phyloP scores from a whole-genome alignment of 78 protist genomes.

The Protostelium mycophagum region DNA sequence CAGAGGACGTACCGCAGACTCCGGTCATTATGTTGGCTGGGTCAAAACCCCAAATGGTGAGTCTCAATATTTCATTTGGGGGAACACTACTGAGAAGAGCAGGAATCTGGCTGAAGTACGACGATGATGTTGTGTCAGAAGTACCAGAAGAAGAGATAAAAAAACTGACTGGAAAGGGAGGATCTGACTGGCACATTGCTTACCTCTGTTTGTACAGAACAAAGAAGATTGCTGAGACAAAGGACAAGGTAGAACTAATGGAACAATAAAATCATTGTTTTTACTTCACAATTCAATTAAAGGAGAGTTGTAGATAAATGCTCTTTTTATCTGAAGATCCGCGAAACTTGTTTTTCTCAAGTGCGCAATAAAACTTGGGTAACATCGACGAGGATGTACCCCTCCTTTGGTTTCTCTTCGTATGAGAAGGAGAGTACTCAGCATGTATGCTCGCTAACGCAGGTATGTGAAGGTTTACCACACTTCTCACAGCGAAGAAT shows the following conservation, averaged over 20 bases:
- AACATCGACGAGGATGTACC: too few relatives aligned
- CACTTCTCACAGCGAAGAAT: too few relatives aligned
- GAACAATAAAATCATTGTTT: too few relatives aligned
- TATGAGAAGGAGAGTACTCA: too few relatives aligned
- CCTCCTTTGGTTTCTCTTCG: too few relatives aligned
- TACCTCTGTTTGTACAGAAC: slow-evolving; percentile 73
- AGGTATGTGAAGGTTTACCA: too few relatives aligned
- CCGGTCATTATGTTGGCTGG: slow-evolving; percentile 96
- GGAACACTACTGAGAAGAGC: neutral
- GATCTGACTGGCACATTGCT: slow-evolving; percentile 87
- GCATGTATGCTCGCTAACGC: too few relatives aligned
- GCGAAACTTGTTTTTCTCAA: too few relatives aligned
- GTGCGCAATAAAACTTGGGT: too few relatives aligned
- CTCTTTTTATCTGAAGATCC: too few relatives aligned
- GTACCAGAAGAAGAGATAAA: slow-evolving; percentile 66
- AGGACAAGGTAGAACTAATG: neutral
- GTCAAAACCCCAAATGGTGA: slow-evolving; percentile 33
- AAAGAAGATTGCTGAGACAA: neutral
- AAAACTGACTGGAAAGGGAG: slow-evolving; percentile 70
- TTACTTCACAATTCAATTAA: too few relatives aligned
- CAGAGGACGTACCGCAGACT: slow-evolving; percentile 87
- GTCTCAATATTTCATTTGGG: neutral
- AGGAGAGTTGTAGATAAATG: too few relatives aligned
- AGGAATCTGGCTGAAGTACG: slow-evolving; percentile 75
- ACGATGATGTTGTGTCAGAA: slow-evolving; percentile 75